phyloP scores from a whole-genome alignment of 1,284 basidiomycete species.

The Irpex rosettiformis region DNA sequence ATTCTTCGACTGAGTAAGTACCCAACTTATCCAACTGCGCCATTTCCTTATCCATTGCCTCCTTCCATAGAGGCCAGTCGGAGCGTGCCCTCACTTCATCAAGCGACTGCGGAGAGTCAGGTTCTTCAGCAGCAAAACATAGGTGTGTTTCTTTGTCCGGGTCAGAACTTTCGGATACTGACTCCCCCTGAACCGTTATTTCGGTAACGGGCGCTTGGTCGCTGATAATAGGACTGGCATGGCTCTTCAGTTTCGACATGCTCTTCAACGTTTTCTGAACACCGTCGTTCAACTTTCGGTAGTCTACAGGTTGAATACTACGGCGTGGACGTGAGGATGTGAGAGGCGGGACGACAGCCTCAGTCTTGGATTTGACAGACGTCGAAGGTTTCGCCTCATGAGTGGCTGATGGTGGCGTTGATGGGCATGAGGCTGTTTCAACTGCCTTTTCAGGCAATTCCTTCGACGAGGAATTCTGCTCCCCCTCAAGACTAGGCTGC shows the following conservation, averaged over 20 bases:
- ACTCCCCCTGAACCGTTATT: not conserved
- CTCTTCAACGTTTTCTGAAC: not conserved
- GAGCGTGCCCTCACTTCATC: slow-evolving; percentile 23
- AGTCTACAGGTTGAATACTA: not conserved
- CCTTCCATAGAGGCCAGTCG: slow-evolving; percentile 28
- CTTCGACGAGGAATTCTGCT: not conserved
- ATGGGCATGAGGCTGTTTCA: not conserved
- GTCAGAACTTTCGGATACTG: not conserved
- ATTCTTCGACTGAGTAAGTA: slow-evolving; percentile 18
- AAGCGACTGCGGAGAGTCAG: slow-evolving; percentile 17
- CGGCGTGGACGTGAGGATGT: not conserved
- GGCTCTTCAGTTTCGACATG: not conserved
- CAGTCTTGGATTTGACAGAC: not conserved
- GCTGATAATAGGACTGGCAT: not conserved
- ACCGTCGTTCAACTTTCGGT: slow-evolving; percentile 1
- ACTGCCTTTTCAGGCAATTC: not conserved
- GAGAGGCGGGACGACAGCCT: not conserved
- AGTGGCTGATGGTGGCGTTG: not conserved
- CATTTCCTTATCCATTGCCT: slow-evolving; percentile 30
- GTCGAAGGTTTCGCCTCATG: not conserved
- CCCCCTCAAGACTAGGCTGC: slow-evolving; percentile 5
- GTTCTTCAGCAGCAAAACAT: slow-evolving; percentile 3
- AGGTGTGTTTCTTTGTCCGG: not conserved
- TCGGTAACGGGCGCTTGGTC: not conserved
- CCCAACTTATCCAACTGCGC: slow-evolving; percentile 24